Percentiles rank a stretch among this genome's conserved stretches.
Conservation (phyloP, 371 early-diverging fungal genomes). For the Gilbertella persicaria region DNA sequence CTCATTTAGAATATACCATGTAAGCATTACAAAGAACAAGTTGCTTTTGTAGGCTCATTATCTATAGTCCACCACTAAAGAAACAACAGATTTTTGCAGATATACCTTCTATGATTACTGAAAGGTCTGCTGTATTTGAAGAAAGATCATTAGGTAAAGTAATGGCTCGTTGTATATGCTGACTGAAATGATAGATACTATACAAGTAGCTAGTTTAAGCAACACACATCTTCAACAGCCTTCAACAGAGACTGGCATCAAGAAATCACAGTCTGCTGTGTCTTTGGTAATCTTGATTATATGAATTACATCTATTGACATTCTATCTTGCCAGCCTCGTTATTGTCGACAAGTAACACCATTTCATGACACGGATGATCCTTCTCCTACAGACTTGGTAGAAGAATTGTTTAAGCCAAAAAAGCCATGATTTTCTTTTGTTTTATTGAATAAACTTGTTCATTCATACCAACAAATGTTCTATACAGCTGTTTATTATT, state of each 20-base stretch:
- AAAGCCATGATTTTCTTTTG: too few species aligned
- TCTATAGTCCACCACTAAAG: constrained; percentile 37
- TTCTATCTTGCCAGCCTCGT: constrained; percentile 13
- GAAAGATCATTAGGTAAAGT: constrained; percentile 23
- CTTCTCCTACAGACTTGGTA: constrained; percentile 36
- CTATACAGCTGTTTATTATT: too few species aligned
- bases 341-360: constrained; percentile 26
- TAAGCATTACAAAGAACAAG: constrained; percentile 13
- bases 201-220: constrained; percentile 41
- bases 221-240: constrained; percentile 1
- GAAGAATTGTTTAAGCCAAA: constrained; percentile 33
- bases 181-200: constrained; percentile 13
- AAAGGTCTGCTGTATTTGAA: constrained; percentile 43
- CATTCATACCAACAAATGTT: too few species aligned
- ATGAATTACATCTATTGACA: neutral
- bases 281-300: constrained; percentile 21
- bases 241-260: constrained; percentile 3
- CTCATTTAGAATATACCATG: constrained; percentile 26
- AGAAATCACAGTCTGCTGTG: constrained; percentile 29
- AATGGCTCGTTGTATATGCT: constrained; percentile 40
- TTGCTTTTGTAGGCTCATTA: neutral
- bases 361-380: constrained; percentile 26
- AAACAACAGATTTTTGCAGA: constrained; percentile 43
- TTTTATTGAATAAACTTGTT: too few species aligned
- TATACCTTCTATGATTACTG: constrained; percentile 41